Percentiles rank a stretch among this genome's conserved stretches.
These are phyloP conservation scores for Choanephora cucurbitarum DNA, from an alignment of 371 early-diverging fungal species.

Conservation along the genomic window DNA sequence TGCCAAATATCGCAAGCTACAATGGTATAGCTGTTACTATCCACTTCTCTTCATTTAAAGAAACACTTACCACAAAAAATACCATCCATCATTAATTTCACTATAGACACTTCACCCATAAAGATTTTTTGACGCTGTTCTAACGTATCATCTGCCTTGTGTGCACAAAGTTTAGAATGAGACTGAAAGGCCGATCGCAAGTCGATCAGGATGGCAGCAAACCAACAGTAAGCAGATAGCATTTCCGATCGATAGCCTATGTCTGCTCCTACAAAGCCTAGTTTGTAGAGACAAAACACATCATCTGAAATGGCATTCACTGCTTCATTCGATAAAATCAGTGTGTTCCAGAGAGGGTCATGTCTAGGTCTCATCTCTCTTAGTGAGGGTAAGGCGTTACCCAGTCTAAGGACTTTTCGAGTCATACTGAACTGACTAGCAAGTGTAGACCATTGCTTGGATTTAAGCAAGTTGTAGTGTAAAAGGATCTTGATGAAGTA, in stretches of 20 bases:
- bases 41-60: no score
- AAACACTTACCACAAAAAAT: constrained; percentile 64
- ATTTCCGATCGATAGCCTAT: constrained; percentile 53
- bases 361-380: constrained; percentile 35
- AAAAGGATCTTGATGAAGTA: constrained; percentile 72
- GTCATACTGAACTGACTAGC: constrained; percentile 72
- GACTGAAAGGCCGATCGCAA: constrained; percentile 24
- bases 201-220: constrained; percentile 58
- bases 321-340: constrained; percentile 42
- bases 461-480: constrained; percentile 40
- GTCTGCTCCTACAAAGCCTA: constrained; percentile 56
- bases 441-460: constrained; percentile 52
- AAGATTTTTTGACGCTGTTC: constrained; percentile 39
- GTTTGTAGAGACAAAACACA: constrained; percentile 67
- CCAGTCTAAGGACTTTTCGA: constrained; percentile 73
- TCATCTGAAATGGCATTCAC: constrained; percentile 80
- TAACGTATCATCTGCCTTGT: neutral
- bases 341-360: constrained; percentile 9
- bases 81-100: constrained; percentile 63
- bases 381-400: constrained; percentile 64
- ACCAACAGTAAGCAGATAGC: constrained; percentile 61
- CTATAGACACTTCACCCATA: constrained; percentile 51
- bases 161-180: constrained; percentile 17
- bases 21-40: constrained; percentile 28
- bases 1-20: constrained; percentile 71